A percentile compares a stretch with the other conserved stretches of the same genome.
Evolutionary conservation across 2,329 filamentous ascomycete species (phyloP).

Genomic region (Elsinoe fawcettii): DNA sequence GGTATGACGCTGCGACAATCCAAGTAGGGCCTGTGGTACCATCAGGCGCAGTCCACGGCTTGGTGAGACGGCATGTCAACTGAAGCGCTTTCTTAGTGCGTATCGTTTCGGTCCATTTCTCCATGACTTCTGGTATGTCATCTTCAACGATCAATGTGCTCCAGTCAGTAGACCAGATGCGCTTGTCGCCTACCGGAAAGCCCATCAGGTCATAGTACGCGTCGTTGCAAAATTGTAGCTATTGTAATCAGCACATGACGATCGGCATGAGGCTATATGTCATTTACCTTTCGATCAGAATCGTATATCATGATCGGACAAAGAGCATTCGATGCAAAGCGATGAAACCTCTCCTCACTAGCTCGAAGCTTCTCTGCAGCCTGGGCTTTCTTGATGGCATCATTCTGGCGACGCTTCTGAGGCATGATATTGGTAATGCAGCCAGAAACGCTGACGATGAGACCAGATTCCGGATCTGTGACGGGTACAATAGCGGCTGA

Average conservation of each 20-base stretch:
- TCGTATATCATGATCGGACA: slow-evolving; percentile 27
- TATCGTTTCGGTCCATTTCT: slow-evolving; percentile 35
- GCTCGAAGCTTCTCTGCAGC: slow-evolving; percentile 33
- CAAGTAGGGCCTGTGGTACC: slow-evolving; percentile 19
- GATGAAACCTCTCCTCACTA: slow-evolving; percentile 28
- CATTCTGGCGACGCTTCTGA: slow-evolving; percentile 25
- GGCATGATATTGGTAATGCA: slow-evolving; percentile 24
- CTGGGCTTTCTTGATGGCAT: slow-evolving; percentile 34
- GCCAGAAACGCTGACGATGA: slow-evolving; percentile 20
- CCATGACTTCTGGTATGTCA: slow-evolving; percentile 27
- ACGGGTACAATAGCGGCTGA: slow-evolving; percentile 21
- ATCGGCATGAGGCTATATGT: background rate
- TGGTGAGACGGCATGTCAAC: slow-evolving; percentile 33
- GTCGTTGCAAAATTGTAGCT: slow-evolving; percentile 39
- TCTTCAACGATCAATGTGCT: slow-evolving; percentile 34
- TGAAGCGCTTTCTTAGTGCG: slow-evolving; percentile 33
- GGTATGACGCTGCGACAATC: slow-evolving; percentile 19
- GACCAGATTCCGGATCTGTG: slow-evolving; percentile 17
- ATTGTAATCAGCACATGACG: slow-evolving; percentile 17
- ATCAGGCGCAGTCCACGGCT: slow-evolving; percentile 24
- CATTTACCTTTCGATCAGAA: slow-evolving; percentile 8
- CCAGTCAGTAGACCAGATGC: slow-evolving; percentile 37
- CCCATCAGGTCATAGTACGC: slow-evolving; percentile 44
- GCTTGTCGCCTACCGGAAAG: slow-evolving; percentile 29
- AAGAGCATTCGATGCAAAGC: slow-evolving; percentile 29